These are phyloP conservation scores for Irineochytrium annulatum DNA, from an alignment of 192 early-diverging fungal species.

Conservation along the genomic window DNA sequence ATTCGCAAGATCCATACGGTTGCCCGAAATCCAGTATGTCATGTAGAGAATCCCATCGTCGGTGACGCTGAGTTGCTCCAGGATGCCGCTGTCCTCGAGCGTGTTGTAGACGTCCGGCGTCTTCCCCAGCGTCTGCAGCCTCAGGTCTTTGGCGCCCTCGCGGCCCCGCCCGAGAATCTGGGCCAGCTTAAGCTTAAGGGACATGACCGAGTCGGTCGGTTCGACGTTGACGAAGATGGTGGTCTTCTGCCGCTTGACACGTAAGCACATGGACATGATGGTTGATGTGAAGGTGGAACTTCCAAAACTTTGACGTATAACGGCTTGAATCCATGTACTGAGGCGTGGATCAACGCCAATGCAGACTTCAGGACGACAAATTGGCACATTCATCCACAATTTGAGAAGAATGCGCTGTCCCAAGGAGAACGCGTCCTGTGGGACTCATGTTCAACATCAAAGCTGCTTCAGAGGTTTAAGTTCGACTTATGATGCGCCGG, in stretches of 20 bases:
- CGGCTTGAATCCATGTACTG: too few species aligned
- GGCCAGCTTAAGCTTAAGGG: slow-evolving; percentile 30
- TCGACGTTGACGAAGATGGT: slow-evolving; percentile 38
- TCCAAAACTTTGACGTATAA: too few species aligned
- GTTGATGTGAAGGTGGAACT: too few species aligned
- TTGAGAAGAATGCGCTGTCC: too few species aligned
- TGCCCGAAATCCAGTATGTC: slow-evolving; percentile 26
- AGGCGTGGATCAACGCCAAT: too few species aligned
- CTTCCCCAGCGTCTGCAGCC: slow-evolving; percentile 10
- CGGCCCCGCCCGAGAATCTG: slow-evolving; percentile 14
- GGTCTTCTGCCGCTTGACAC: slow-evolving; percentile 35
- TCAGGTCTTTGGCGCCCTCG: slow-evolving; percentile 29
- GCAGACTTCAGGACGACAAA: too few species aligned
- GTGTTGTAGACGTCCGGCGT: slow-evolving; percentile 12
- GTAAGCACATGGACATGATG: slow-evolving; percentile 23
- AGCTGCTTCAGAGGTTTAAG: too few species aligned
- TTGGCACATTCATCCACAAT: too few species aligned
- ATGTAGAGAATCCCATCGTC: slow-evolving; percentile 36
- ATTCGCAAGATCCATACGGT: not conserved
- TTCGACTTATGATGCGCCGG: too few species aligned
- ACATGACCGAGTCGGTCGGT: slow-evolving; percentile 26
- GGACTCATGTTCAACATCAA: too few species aligned
- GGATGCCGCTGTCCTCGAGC: slow-evolving; percentile 37
- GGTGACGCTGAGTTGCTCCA: slow-evolving; percentile 41
- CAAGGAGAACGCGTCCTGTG: too few species aligned